Base-by-base conservation (phyloP, 2,329 filamentous ascomycete species). In the Colletotrichum sp. region DNA sequence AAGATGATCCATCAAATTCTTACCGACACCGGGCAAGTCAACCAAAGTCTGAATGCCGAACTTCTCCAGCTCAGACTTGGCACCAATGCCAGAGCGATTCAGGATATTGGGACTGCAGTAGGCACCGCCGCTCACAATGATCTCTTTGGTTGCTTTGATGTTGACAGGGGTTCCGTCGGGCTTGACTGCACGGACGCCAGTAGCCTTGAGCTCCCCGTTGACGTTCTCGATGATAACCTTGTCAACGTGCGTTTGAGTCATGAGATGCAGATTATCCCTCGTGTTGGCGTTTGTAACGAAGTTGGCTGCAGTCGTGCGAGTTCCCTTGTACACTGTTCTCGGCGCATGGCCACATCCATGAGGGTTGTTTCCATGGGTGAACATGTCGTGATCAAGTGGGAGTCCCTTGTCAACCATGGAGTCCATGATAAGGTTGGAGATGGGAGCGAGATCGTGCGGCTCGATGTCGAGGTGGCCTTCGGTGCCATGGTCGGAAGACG, bases 311-410 rank as follows among this genome's bases (percentile, higher is more conserved):
- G 89, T 91, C 2, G 87, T 88, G 26, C 90, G 85, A 21, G 88
- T 81, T 0, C 90, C 90, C 68, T 89, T 84, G 69, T 88, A 85
- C 3, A 90, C 89, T 4, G 89, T 91, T 76, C 90, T 84, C 14
- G 88, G 85, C 2, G 82, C 89, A 80, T 92, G 90, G 4, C 90
- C 90, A 77, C 90, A 92, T 1, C 90, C 90, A 68, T 91, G 87
- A 2, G 89, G 82, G 24, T 86, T 87, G 34, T 88, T 84, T 82
- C 72, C 92, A 76, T 71, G 81, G 1, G 87, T 87, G 79, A 92
- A 92, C 89, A 93, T 92, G 77, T 93, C 91, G 21, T 86, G 85
- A 55, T 90, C 86, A n/a, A 91, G 83, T 0, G 88, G 87, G 1
- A 93, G 81, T 5, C 90, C 91, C 75, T 88, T 83, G 3, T 88